phyloP scores from a whole-genome alignment of 345 rosid species.

The Rhodomyrtus tomentosa region DNA sequence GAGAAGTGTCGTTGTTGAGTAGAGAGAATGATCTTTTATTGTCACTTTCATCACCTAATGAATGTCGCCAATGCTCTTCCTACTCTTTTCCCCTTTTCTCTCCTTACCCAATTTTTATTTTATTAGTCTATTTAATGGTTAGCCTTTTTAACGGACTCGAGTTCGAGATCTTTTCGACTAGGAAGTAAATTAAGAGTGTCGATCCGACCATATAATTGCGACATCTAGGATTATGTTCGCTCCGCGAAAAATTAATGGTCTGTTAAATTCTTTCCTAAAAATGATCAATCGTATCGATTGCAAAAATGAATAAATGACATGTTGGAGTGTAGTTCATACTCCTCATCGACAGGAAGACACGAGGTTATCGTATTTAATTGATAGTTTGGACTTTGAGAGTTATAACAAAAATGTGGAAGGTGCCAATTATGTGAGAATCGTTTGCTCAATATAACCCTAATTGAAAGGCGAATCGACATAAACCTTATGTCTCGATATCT shows the following conservation, averaged over 20 bases:
- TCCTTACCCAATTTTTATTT: not conserved
- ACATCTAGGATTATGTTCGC: not conserved
- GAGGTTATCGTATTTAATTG: too few relatives aligned
- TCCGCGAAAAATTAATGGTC: not conserved
- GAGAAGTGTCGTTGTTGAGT: not conserved
- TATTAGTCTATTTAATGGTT: not conserved
- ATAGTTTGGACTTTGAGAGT: too few relatives aligned
- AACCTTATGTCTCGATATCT: too few relatives aligned
- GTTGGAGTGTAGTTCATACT: too few relatives aligned
- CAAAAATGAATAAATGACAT: too few relatives aligned
- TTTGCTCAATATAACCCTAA: too few relatives aligned
- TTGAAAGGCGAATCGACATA: too few relatives aligned
- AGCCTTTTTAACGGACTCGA: not conserved
- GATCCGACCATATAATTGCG: not conserved
- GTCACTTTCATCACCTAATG: not conserved
- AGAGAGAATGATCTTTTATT: not conserved
- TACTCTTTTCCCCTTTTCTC: not conserved
- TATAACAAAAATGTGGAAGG: too few relatives aligned
- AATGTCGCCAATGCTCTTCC: not conserved
- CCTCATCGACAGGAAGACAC: too few relatives aligned
- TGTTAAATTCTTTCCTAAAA: not conserved
- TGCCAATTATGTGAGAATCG: too few relatives aligned
- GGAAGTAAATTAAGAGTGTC: not conserved
- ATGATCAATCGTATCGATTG: not conserved
- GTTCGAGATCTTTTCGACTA: not conserved